Evolutionary conservation across 208 protist genomes (phyloP).

Genomic region (Wallacemonas sp.): DNA sequence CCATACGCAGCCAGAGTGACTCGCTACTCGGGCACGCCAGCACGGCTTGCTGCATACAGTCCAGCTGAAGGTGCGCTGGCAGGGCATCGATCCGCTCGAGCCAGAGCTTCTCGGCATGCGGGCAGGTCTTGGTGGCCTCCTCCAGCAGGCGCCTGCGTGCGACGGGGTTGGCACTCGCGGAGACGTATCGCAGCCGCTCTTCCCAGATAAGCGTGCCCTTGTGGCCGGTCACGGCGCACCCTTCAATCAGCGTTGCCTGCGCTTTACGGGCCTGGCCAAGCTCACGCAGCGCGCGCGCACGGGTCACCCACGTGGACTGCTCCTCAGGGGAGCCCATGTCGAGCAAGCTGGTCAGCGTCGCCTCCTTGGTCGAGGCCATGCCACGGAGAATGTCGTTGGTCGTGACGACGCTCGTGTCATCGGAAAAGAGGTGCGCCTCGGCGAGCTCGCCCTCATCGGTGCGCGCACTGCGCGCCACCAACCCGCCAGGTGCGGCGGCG

Average conservation of each 20-base stretch:
- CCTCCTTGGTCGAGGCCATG: constrained; percentile 18
- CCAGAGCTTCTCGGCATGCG: constrained; percentile 68
- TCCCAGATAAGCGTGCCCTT: constrained; percentile 78
- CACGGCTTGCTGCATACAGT: constrained; percentile 68
- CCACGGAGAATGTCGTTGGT: constrained; percentile 61
- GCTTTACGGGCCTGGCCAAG: constrained; percentile 73
- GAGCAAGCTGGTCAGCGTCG: constrained; percentile 49
- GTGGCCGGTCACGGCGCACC: constrained; percentile 58
- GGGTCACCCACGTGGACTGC: constrained; percentile 85
- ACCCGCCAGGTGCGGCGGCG: constrained; percentile 9
- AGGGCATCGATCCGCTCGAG: constrained; percentile 49
- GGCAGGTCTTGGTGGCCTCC: constrained; percentile 62
- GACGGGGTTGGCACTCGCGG: constrained; percentile 25
- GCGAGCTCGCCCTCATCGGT: constrained; percentile 64
- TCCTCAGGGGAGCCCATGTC: constrained; percentile 78
- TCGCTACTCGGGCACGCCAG: constrained; percentile 74
- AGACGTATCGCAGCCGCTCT: constrained; percentile 55
- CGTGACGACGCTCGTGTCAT: constrained; percentile 70
- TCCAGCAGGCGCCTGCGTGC: constrained; percentile 60
- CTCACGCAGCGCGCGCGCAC: constrained; percentile 66
- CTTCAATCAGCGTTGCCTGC: constrained; percentile 62
- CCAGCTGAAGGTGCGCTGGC: constrained; percentile 47
- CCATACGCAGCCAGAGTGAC: constrained; percentile 67
- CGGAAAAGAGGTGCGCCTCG: constrained; percentile 70
- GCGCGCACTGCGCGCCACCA: constrained; percentile 67